Percentiles rank a stretch among this genome's conserved stretches.
These are phyloP conservation scores for Gossypium stocksii DNA, from an alignment of 345 rosid genomes.

Conservation along the genomic window DNA sequence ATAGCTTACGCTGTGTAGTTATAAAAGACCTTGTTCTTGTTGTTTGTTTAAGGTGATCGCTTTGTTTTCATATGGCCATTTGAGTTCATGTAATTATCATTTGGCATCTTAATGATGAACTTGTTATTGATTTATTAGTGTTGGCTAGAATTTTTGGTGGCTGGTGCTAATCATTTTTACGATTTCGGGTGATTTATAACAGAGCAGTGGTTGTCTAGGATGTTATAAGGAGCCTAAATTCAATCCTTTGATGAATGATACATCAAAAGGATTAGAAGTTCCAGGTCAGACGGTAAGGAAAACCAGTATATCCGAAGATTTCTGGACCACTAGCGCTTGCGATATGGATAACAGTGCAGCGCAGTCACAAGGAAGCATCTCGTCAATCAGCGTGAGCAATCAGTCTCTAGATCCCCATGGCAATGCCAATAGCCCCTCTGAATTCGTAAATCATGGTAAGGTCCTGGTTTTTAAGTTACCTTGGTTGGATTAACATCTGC, in stretches of 20 bases:
- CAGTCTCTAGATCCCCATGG: conserved; percentile 35
- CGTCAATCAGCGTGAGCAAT: conserved; percentile 43
- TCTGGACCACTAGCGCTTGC: conserved; percentile 58
- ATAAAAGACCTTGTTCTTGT: background rate
- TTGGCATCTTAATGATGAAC: background rate
- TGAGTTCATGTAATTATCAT: background rate
- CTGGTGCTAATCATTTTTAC: conserved; percentile 32
- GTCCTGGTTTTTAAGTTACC: background rate
- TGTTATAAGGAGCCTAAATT: conserved; percentile 51
- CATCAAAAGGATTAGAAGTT: conserved; percentile 48
- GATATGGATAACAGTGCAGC: conserved; percentile 55
- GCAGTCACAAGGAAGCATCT: conserved; percentile 61
- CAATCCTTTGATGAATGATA: conserved; percentile 42
- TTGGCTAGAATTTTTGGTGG: conserved; percentile 12
- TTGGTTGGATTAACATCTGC: background rate
- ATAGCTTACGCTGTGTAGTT: background rate
- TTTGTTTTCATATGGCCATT: background rate
- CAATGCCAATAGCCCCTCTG: conserved; percentile 47
- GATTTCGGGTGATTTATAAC: conserved; percentile 56
- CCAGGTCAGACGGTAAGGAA: conserved; percentile 44
- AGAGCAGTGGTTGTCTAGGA: conserved; percentile 96
- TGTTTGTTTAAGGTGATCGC: background rate
- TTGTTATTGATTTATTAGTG: background rate
- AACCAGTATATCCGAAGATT: conserved; percentile 42
- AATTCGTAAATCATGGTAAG: conserved; percentile 78